Evolutionary conservation across 225 moss, liverwort and hornwort genomes (phyloP).

Genomic region (Bryoerythrophyllum caledonicum): DNA sequence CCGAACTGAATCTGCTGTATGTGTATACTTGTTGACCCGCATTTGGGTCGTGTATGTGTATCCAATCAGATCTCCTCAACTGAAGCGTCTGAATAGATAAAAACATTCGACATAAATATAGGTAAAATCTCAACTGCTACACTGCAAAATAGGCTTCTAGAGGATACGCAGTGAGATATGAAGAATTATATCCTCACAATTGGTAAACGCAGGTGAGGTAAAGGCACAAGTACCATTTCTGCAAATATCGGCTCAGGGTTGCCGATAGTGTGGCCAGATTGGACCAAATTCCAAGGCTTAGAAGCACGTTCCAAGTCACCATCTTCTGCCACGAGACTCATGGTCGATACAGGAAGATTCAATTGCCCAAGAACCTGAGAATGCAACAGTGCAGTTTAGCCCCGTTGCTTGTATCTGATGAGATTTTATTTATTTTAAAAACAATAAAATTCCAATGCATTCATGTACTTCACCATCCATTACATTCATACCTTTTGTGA

Average conservation of each 20-base stretch:
- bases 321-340: constrained; percentile 64
- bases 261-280: constrained; percentile 81
- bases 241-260: constrained; percentile 75
- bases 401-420: neutral
- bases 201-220: neutral
- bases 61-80: neutral
- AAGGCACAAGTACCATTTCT: constrained; percentile 62
- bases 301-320: constrained; percentile 70
- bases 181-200: neutral
- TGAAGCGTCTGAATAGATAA: neutral
- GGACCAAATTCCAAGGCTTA: constrained; percentile 80
- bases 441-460: neutral
- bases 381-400: constrained; percentile 9
- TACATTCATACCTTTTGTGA: constrained; percentile 67
- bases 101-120: neutral
- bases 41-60: too few species aligned
- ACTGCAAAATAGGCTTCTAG: neutral
- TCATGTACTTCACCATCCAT: constrained; percentile 1
- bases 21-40: too few species aligned
- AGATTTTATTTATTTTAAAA: too few species aligned
- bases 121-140: neutral
- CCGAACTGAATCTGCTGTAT: neutral
- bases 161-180: neutral
- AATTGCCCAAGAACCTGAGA: constrained; percentile 74
- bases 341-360: constrained; percentile 65